phyloP scores from a whole-genome alignment of 1,139 yeast species.

The Blastobotrys illinoisensis region DNA sequence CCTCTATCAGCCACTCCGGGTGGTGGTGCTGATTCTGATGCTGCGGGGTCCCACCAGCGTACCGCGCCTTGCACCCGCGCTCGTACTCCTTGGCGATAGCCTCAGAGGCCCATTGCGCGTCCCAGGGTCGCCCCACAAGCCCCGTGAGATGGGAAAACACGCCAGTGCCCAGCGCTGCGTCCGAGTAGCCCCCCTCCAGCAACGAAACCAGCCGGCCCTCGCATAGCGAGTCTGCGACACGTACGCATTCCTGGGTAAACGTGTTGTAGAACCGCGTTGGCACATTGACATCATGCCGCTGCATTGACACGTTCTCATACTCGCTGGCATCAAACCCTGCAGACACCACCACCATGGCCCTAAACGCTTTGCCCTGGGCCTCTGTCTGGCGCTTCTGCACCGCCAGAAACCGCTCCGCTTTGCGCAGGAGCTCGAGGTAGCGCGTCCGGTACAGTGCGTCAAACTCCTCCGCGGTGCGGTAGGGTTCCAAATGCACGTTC shows the following conservation, averaged over 20 bases:
- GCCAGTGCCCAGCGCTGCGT: constrained; percentile 77
- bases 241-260: constrained; percentile 68
- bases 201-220: constrained; percentile 63
- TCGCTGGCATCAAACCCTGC: constrained; percentile 92
- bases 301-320: constrained; percentile 77
- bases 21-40: constrained; percentile 19
- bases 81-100: constrained; percentile 52
- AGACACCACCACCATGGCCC: constrained; percentile 65
- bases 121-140: constrained; percentile 53
- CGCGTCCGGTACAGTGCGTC: constrained; percentile 55
- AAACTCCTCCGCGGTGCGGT: constrained; percentile 58
- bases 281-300: constrained; percentile 75
- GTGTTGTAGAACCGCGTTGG: constrained; percentile 76
- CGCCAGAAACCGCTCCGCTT: constrained; percentile 61
- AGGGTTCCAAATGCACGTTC: constrained; percentile 76
- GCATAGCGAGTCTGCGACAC: constrained; percentile 55
- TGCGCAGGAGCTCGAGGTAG: constrained; percentile 56
- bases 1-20: constrained; percentile 57
- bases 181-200: constrained; percentile 84
- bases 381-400: constrained; percentile 21
- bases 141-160: constrained; percentile 76
- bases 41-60: constrained; percentile 31
- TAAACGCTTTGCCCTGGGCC: constrained; percentile 44
- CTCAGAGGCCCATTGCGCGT: constrained; percentile 43
- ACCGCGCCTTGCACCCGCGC: constrained; percentile 63